Evolutionary conservation across 169 alveolate species (phyloP), one percentile per base, ranked within the genome.

Genomic region (Cryptosporidium meleagridis): DNA sequence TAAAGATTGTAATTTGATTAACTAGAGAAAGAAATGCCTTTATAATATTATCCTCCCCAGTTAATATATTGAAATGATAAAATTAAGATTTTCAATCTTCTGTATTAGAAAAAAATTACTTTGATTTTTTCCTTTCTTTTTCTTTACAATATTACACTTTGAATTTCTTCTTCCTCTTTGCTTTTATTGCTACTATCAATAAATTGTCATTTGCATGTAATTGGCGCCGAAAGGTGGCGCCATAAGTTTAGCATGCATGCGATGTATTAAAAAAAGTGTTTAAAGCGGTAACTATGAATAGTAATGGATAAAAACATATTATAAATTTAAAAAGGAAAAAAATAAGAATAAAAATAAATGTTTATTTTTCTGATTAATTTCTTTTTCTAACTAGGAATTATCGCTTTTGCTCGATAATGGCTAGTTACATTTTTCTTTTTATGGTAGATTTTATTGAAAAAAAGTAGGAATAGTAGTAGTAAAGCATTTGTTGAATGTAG

Each of bases 171-270:
- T 65, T 35, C 72, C 72, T 65, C 72, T 65, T 35, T 31, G 3
- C 7, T n/a, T 31, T 65, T 65, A 21, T 65, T 37, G 3, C 29
- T 65, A 12, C 14, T 55, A 16, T 55, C 67, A 55, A 55, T 14
- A 8, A 33, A 37, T 35, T 65, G 72, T 31, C 72, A 65, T 65
- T 35, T 65, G 72, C 72, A 65, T 65, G 72, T 65, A 31, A 33
- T 65, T 31, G 72, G 72, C 72, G 72, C 72, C 72, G 0, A 0
- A 7, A 3, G 0, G 9, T 35, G 44, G 53, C 72, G 72, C 72
- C 72, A 33, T 0, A 9, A 3, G 16, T 26, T 23, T 0, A 21
- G 26, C 72, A 65, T 65, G 72, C 72, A 65, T 65, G 72, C 72
- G 72, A 65, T 65, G 72, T 65, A 65, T 37, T 65, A 29, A 29